A percentile compares a stretch with the other conserved stretches of the same genome.
Evolutionary conservation across 2,329 filamentous ascomycete genomes (phyloP).

Genomic region (Xylariaceae sp.): DNA sequence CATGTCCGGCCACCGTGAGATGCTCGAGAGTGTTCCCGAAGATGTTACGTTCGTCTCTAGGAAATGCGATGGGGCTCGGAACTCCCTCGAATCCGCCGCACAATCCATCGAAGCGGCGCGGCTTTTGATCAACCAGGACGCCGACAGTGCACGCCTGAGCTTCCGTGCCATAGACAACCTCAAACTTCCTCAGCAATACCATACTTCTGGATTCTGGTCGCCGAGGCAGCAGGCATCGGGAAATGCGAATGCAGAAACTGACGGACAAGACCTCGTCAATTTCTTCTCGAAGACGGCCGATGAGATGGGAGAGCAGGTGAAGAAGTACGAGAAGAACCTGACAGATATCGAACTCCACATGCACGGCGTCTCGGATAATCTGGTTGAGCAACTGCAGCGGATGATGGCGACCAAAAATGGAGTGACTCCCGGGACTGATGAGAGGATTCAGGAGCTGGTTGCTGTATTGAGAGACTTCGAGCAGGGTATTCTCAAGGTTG

Average conservation of each 20-base stretch:
- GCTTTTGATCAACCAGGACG: constrained; percentile 38
- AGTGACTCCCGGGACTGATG: constrained; percentile 37
- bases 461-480: constrained; percentile 61
- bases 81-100: constrained; percentile 37
- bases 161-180: constrained; percentile 45
- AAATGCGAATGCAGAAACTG: constrained; percentile 40
- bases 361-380: constrained; percentile 55
- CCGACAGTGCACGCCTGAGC: constrained; percentile 39
- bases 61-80: constrained; percentile 42
- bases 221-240: constrained; percentile 37
- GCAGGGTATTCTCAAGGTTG: constrained; percentile 58
- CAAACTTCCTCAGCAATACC: constrained; percentile 45
- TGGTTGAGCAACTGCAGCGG: constrained; percentile 56
- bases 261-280: constrained; percentile 55
- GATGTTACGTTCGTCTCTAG: constrained; percentile 42
- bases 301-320: constrained; percentile 55
- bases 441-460: constrained; percentile 48
- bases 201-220: constrained; percentile 42
- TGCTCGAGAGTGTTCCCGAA: constrained; percentile 44
- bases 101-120: constrained; percentile 40
- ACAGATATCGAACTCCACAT: constrained; percentile 62
- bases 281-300: constrained; percentile 60
- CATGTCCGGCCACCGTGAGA: constrained; percentile 52
- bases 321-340: constrained; percentile 53
- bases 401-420: constrained; percentile 40